Conservation (phyloP, 1,284 basidiomycete species). For the Irpex sp. region DNA sequence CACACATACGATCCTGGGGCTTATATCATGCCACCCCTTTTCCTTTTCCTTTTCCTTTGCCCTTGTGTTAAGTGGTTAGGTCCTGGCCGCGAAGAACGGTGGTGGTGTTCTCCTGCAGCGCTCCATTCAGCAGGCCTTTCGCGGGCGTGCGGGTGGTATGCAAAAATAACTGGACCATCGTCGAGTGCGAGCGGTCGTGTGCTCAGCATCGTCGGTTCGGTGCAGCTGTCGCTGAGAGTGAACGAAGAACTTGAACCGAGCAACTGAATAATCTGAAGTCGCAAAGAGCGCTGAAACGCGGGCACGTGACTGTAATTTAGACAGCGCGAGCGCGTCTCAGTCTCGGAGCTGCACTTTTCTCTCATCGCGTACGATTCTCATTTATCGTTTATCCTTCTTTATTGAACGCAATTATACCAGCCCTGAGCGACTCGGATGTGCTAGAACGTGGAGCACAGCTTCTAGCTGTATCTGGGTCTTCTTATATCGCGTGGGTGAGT, state of each 20-base stretch:
- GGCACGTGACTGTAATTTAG: neutral
- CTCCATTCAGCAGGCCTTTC: constrained; percentile 35
- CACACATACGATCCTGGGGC: constrained; percentile 13
- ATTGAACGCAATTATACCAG: too few species aligned
- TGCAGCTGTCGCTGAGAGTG: neutral
- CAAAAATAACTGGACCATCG: constrained; percentile 31
- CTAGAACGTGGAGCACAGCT: too few species aligned
- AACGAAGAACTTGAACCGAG: neutral
- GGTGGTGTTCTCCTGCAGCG: constrained; percentile 57
- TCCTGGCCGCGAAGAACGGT: constrained; percentile 40
- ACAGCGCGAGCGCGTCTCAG: neutral
- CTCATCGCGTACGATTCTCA: too few species aligned
- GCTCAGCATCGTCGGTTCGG: constrained; percentile 46
- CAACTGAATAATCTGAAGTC: too few species aligned
- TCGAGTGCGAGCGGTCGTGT: constrained; percentile 46
- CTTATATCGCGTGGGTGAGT: too few species aligned
- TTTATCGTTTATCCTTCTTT: too few species aligned
- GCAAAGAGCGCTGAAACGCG: neutral
- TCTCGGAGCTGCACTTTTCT: neutral
- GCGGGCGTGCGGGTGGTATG: constrained; percentile 59
- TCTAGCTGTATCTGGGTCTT: too few species aligned
- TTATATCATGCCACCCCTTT: too few species aligned
- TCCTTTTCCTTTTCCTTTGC: too few species aligned
- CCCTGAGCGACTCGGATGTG: too few species aligned
- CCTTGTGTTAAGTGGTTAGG: too few species aligned